A percentile compares a stretch with the other conserved stretches of the same genome.
Evolutionary conservation across 2,329 filamentous ascomycete species (phyloP).

Genomic region (Pleoardoris graminearum): DNA sequence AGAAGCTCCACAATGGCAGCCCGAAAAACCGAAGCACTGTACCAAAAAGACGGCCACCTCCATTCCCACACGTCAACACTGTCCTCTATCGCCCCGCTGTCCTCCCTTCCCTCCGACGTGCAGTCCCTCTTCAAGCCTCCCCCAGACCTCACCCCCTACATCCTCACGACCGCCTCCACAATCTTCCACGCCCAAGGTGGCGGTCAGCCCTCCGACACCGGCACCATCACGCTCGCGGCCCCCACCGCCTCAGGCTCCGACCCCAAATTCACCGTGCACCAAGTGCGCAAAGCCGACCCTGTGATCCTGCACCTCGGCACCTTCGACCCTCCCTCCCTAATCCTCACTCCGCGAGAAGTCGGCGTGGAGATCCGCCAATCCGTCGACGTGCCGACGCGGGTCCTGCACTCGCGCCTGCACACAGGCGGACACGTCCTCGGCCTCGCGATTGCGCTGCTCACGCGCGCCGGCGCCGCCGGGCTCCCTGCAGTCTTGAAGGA

Average conservation of each 20-base stretch:
- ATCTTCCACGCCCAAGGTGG: slow-evolving; percentile 77
- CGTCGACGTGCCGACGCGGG: slow-evolving; percentile 64
- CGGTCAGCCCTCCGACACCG: slow-evolving; percentile 71
- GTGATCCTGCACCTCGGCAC: slow-evolving; percentile 69
- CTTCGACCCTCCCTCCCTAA: slow-evolving; percentile 45
- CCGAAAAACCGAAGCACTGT: slow-evolving; percentile 36
- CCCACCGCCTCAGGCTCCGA: neutral
- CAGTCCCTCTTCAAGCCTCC: slow-evolving; percentile 63
- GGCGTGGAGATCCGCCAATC: slow-evolving; percentile 55
- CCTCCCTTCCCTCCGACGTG: slow-evolving; percentile 56
- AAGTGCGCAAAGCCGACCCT: slow-evolving; percentile 59
- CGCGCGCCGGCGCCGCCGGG: slow-evolving; percentile 47
- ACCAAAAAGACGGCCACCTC: slow-evolving; percentile 49
- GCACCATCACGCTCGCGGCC: slow-evolving; percentile 58
- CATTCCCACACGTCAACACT: slow-evolving; percentile 51
- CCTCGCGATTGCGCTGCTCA: slow-evolving; percentile 64
- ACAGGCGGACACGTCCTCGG: slow-evolving; percentile 76
- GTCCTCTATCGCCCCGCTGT: slow-evolving; percentile 54
- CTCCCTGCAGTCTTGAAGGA: slow-evolving; percentile 58
- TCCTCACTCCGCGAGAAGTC: neutral
- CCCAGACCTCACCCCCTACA: slow-evolving; percentile 49
- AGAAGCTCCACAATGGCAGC: too few relatives aligned
- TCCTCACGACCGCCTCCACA: slow-evolving; percentile 66
- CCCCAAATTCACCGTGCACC: slow-evolving; percentile 56
- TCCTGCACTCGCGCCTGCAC: slow-evolving; percentile 69